Percentiles rank a stretch among this genome's conserved stretches.
Evolutionary conservation across 441 rosid species (phyloP).

Genomic region (Jatropha multifida): DNA sequence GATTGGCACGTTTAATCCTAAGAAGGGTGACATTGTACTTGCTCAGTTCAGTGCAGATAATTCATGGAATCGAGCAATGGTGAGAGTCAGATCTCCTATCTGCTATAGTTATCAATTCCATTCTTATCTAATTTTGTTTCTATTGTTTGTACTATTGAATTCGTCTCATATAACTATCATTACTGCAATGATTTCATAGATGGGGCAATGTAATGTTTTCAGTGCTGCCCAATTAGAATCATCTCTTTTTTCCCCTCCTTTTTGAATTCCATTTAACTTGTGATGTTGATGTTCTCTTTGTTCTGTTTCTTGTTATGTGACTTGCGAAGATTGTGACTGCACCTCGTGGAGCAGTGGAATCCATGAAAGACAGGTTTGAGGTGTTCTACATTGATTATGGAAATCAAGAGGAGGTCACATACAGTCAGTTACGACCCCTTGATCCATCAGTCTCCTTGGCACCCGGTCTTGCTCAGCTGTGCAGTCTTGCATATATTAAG

Average conservation of each 20-base stretch:
- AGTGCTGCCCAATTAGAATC: not conserved
- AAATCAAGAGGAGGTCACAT: conserved; percentile 83
- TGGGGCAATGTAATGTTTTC: not conserved
- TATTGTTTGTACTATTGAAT: not conserved
- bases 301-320: conserved; percentile 11
- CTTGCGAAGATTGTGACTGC: conserved; percentile 69
- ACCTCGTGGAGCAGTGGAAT: conserved; percentile 77
- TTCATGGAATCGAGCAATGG: conserved; percentile 99
- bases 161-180: not conserved
- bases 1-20: conserved; percentile 86
- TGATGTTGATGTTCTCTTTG: not conserved
- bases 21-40: conserved; percentile 84
- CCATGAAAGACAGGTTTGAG: conserved; percentile 73
- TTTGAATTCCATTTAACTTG: not conserved
- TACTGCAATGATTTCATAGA: not conserved
- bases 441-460: conserved; percentile 72
- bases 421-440: conserved; percentile 65
- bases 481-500: conserved; percentile 88
- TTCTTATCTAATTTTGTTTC: conserved; percentile 8
- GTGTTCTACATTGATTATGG: conserved; percentile 97
- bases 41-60: conserved; percentile 91
- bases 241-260: not conserved
- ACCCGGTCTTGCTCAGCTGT: conserved; percentile 85
- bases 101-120: not conserved
- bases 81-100: conserved; percentile 30